phyloP scores from a whole-genome alignment of 2,329 filamentous ascomycete species.

The Scedosporium aurantiacum region DNA sequence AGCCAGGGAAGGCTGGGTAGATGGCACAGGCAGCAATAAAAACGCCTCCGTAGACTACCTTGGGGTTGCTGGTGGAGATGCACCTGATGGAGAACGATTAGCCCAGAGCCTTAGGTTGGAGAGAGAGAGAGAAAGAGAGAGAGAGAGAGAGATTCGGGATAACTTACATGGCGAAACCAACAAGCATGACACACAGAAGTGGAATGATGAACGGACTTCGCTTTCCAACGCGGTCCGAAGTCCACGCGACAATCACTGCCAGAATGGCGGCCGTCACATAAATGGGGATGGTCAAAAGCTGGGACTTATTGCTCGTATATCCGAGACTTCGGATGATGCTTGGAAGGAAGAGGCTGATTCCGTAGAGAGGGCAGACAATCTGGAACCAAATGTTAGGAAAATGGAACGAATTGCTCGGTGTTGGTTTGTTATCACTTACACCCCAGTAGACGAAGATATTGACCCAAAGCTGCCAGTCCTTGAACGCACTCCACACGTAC shows the following conservation, averaged over 20 bases:
- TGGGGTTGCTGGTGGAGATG: conserved; percentile 22
- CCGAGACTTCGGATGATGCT: conserved; percentile 15
- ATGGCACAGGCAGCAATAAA: conserved; percentile 34
- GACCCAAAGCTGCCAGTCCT: conserved; percentile 45
- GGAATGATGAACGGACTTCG: conserved; percentile 29
- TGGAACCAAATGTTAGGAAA: neutral
- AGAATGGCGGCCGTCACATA: conserved; percentile 16
- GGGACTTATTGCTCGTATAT: conserved; percentile 16
- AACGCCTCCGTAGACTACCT: conserved; percentile 36
- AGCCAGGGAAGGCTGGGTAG: conserved; percentile 45
- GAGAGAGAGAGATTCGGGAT: neutral
- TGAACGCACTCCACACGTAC: conserved; percentile 44
- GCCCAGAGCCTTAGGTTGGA: neutral
- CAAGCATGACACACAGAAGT: conserved; percentile 39
- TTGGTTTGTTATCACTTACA: conserved; percentile 15
- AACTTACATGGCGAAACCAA: conserved; percentile 39
- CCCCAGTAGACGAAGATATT: conserved; percentile 51
- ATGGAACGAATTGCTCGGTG: neutral
- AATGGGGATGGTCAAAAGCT: conserved; percentile 17
- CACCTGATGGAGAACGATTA: conserved; percentile 27
- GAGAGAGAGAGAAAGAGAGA: neutral
- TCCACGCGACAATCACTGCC: conserved; percentile 10
- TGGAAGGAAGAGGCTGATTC: conserved; percentile 32
- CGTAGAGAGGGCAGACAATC: conserved; percentile 14
- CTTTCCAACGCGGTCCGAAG: conserved; percentile 13